phyloP scores from a whole-genome alignment of 306 rosid genomes.

The Prunus dulcis region DNA sequence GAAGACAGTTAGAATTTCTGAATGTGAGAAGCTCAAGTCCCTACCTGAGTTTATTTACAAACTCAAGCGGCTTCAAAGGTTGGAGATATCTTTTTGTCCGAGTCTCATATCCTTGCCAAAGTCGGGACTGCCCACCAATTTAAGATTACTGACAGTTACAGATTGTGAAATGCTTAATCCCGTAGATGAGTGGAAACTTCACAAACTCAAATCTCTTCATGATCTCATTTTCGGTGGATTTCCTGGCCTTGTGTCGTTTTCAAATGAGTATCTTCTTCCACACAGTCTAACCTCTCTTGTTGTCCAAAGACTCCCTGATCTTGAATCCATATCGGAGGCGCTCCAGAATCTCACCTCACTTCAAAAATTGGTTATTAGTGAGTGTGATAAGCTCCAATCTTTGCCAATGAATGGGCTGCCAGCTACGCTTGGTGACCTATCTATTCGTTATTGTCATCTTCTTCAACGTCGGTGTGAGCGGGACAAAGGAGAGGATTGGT shows the following conservation, averaged over 20 bases:
- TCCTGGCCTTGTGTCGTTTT: background rate
- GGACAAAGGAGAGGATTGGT: conserved; percentile 7
- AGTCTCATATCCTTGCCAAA: conserved; percentile 23
- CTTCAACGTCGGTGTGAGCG: background rate
- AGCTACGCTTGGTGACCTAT: background rate
- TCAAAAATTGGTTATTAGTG: background rate
- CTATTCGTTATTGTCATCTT: background rate
- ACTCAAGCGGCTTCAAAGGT: conserved; percentile 5
- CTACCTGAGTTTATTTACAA: conserved; percentile 5
- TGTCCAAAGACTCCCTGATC: conserved; percentile 8
- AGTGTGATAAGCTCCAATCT: conserved; percentile 4
- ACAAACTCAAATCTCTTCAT: background rate
- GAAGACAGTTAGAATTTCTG: background rate
- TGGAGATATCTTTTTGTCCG: conserved; percentile 20
- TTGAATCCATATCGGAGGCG: conserved; percentile 12
- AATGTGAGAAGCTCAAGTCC: conserved; percentile 1
- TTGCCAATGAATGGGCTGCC: conserved; percentile 3
- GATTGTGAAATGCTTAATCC: conserved; percentile 19
- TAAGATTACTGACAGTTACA: conserved; percentile 8
- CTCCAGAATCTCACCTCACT: background rate
- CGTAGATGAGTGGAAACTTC: background rate
- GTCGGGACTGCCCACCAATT: conserved; percentile 18
- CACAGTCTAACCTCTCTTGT: background rate
- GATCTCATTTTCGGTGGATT: conserved; percentile 6
- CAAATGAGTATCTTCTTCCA: background rate